Evolutionary conservation across 352 stramenopile species (phyloP).

Genomic region (Pythium angustatum): DNA sequence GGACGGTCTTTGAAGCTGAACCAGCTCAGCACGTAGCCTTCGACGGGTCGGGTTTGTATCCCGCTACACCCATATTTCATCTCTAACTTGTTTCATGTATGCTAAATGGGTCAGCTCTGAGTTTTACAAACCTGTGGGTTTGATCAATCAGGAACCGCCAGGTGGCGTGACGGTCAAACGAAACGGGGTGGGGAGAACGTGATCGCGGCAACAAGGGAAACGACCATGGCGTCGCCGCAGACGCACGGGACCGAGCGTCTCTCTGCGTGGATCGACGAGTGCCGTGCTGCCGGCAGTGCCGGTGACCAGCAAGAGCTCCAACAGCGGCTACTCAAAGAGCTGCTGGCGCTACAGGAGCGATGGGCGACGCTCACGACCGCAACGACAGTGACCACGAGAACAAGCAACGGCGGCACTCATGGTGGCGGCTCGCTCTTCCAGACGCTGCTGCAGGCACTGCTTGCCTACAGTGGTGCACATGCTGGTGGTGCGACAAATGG

Average conservation of each 20-base stretch:
- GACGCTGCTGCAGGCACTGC: constrained; percentile 60
- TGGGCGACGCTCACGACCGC: constrained; percentile 44
- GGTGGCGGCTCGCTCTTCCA: constrained; percentile 44
- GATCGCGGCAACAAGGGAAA: constrained; percentile 1
- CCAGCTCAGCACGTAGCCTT: not conserved
- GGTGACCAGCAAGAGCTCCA: constrained; percentile 29
- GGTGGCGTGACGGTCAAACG: constrained; percentile 17
- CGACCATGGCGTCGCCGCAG: constrained; percentile 17
- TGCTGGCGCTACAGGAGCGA: constrained; percentile 59
- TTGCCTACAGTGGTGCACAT: constrained; percentile 66
- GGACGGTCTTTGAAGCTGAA: constrained; percentile 22
- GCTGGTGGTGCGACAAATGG: constrained; percentile 34
- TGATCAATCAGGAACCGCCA: constrained; percentile 24
- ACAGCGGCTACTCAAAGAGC: constrained; percentile 38
- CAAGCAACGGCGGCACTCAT: constrained; percentile 5
- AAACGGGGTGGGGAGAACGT: not conserved
- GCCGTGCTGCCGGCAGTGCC: constrained; percentile 15
- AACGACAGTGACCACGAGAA: not conserved
- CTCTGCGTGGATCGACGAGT: constrained; percentile 31
- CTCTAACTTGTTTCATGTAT: constrained; percentile 9
- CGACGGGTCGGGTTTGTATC: not conserved
- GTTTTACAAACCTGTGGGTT: constrained; percentile 17
- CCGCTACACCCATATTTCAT: not conserved
- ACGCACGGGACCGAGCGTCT: constrained; percentile 26
- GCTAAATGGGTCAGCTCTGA: not conserved